phyloP scores from a whole-genome alignment of 441 rosid species.

The Flueggea neowawraea region DNA sequence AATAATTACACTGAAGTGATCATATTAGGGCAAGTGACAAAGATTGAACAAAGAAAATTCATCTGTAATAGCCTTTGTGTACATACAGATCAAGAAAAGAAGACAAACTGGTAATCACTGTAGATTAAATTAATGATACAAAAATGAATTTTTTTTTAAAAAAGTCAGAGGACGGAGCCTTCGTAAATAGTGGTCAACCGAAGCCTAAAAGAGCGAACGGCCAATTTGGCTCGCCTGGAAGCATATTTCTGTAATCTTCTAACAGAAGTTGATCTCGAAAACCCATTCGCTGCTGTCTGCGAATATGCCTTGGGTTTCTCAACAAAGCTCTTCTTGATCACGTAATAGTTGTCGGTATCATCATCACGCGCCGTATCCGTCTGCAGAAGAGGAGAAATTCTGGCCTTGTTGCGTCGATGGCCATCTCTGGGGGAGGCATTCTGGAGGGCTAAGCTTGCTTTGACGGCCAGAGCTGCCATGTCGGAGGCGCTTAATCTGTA shows the following conservation, averaged over 20 bases:
- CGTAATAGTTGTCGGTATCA: neutral
- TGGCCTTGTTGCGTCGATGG: constrained; percentile 29
- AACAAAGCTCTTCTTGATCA: neutral
- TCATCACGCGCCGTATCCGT: constrained; percentile 3
- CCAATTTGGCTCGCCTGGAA: constrained; percentile 49
- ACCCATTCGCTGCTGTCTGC: constrained; percentile 1
- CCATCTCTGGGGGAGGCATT: constrained; percentile 20
- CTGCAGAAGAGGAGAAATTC: constrained; percentile 45
- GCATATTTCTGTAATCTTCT: constrained; percentile 42
- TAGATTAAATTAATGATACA: too few relatives aligned
- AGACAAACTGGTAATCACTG: too few relatives aligned
- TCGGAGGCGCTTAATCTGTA: constrained; percentile 49
- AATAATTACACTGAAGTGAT: too few relatives aligned
- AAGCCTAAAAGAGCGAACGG: constrained; percentile 60
- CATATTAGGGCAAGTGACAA: too few relatives aligned
- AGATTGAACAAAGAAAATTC: too few relatives aligned
- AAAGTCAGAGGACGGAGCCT: constrained; percentile 33
- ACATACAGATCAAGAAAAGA: too few relatives aligned
- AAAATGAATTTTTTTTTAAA: too few relatives aligned
- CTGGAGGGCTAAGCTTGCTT: constrained; percentile 59
- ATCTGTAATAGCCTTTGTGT: too few relatives aligned
- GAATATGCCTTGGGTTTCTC: constrained; percentile 6
- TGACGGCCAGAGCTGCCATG: constrained; percentile 79
- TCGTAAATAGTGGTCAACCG: constrained; percentile 60
- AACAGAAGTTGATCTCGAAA: constrained; percentile 47